Conservation (phyloP, 2,329 filamentous ascomycete genomes). For the Arthrobotrys entomopaga region DNA sequence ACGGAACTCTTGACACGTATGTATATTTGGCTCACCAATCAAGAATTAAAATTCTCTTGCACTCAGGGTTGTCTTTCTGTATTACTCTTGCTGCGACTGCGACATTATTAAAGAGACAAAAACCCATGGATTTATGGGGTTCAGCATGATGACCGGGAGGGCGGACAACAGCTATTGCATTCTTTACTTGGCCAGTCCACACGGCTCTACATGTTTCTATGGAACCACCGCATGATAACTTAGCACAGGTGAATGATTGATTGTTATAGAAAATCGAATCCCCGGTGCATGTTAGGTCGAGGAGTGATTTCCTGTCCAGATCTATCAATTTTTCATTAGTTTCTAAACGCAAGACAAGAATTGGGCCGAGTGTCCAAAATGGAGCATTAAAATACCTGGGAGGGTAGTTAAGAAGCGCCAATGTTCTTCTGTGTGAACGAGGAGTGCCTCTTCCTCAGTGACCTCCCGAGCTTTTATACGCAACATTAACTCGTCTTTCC, state of each 20-base stretch:
- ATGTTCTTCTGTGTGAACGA: slow-evolving; percentile 81
- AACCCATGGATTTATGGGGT: slow-evolving; percentile 80
- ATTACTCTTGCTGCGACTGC: slow-evolving; percentile 90
- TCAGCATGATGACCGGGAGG: slow-evolving; percentile 97
- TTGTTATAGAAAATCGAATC: slow-evolving; percentile 86
- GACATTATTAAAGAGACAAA: slow-evolving; percentile 98
- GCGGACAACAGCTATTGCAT: slow-evolving; percentile 92
- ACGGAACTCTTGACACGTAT: slow-evolving; percentile 44
- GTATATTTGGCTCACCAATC: slow-evolving; percentile 78
- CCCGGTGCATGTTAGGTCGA: slow-evolving; percentile 73
- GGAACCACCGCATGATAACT: slow-evolving; percentile 87
- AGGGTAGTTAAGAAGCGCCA: slow-evolving; percentile 69
- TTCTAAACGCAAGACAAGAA: slow-evolving; percentile 43
- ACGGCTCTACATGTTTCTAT: slow-evolving; percentile 97
- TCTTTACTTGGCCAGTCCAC: slow-evolving; percentile 82
- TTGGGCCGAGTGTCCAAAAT: not conserved
- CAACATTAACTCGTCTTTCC: slow-evolving; percentile 64
- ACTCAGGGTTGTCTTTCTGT: slow-evolving; percentile 82
- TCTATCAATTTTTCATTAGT: slow-evolving; percentile 60
- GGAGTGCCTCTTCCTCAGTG: slow-evolving; percentile 79
- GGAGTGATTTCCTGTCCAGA: slow-evolving; percentile 71
- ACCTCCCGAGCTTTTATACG: slow-evolving; percentile 83
- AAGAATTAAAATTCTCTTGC: slow-evolving; percentile 88
- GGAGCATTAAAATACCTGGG: slow-evolving; percentile 19
- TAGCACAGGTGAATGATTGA: slow-evolving; percentile 81